Base-by-base conservation (phyloP, 2,329 filamentous ascomycete genomes). In the Spiromastix sp. region DNA sequence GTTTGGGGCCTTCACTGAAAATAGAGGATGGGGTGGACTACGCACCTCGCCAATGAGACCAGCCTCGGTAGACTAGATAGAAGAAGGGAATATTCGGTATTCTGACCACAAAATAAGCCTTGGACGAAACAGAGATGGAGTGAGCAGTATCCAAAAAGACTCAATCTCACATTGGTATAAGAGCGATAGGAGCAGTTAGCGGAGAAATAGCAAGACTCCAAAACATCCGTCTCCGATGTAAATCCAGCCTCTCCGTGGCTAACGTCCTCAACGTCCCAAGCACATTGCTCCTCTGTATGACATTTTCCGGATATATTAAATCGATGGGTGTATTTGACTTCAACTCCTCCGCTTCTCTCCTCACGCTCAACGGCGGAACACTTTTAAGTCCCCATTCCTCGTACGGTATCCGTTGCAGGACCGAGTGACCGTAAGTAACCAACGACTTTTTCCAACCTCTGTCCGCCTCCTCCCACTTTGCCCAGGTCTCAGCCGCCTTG, bases 311-410 rank as follows among this genome's bases (percentile, higher is more conserved):
- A 53, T 82, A 96, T 34, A 85, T 64, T 18, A 64, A 50, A 17
- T 62, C 54, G 19, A 95, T 71, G 46, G 85, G 75, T 33, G 77
- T 72, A 44, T 71, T 69, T 24, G 72, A 74, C 34, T 74, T 58
- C 15, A 77, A 51, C 48, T 82, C 76, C 34, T 83, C 77, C 32
- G 72, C 66, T 47, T 74, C 71, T 39, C 77, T 71, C 46, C 75
- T 72, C 38, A 75, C 66, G 27, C 78, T 85, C 47, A 93, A 68
- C 15, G 87, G 80, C 29, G 91, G 91, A 34, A 98, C 79, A 22
- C 85, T 93, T 65, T 96, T 96, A 47, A 98, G 70, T 0, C 85
- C 86, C 91, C 91, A 98, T 79, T 98, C 91, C 62, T 96, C 84
- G 57, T 84, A 95, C 2, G 91, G 84, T 50, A 98, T 93, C 43